Base-by-base conservation (phyloP, 495 filamentous ascomycete genomes). In the Bathelium albidoporum region DNA sequence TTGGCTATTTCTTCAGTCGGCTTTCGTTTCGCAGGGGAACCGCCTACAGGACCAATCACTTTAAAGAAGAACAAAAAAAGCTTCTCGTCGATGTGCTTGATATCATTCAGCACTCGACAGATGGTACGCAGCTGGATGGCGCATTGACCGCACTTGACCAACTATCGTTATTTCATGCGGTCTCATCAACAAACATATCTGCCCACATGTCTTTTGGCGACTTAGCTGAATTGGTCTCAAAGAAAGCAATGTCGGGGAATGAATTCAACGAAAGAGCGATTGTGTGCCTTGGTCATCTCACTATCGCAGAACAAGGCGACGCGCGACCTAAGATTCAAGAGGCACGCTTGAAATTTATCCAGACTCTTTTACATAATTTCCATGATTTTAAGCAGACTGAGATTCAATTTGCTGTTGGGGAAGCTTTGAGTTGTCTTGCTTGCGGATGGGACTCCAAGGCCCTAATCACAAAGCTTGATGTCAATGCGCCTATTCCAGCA, bases 201-300 rank as follows among this genome's bases (percentile, higher is more conserved):
- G 71, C 72, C 10, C 62, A 74, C 45, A 65, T 73, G 29, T 66
- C 61, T 29, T 76, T 77, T 72, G 71, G 75, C 22, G 72, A 73
- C 5, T 72, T 89, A 24, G 74, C 86, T 49, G 80, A 85, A 12
- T 80, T 83, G 36, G 74, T 96, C 1, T 74, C 77, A 11, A 77
- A 77, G 22, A 80, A 85, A 49, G 88, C 91, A n/a, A 88, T 87
- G 70, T 81, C 85, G 59, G 90, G 91, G 45, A 88, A 89, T 65
- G 91, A n/a, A n/a, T n/a, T n/a, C n/a, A n/a, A n/a, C n/a, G n/a
- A 95, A 60, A 87, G 82, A 60, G 87, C 93, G 1, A 91, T 97
- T 59, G 72, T 79, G 16, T 80, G 89, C 1, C 76, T 98, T 10
- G 94, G 93, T 1, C 80, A 84, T 71, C 66, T 88, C 62, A 73